phyloP scores from a whole-genome alignment of 2,329 filamentous ascomycete species.

The Myriangium duriaei region DNA sequence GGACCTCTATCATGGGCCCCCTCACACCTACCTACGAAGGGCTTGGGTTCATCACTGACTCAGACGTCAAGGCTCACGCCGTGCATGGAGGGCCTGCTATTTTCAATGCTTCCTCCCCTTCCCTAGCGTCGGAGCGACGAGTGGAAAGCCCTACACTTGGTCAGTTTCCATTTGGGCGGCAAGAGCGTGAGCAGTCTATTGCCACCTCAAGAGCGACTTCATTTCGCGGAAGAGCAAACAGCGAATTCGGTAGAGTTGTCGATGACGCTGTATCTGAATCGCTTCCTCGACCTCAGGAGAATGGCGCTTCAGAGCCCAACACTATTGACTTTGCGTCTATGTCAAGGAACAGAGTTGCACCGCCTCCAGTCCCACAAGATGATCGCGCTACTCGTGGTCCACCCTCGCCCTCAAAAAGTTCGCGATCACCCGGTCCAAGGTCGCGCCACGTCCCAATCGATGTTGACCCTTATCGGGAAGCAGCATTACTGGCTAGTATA shows the following conservation, averaged over 20 bases:
- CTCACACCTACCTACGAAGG: constrained; percentile 7
- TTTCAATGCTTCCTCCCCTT: neutral
- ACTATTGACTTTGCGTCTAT: constrained; percentile 3
- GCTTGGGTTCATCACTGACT: constrained; percentile 4
- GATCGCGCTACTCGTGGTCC: neutral
- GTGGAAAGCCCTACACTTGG: constrained; percentile 9
- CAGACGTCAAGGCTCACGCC: neutral
- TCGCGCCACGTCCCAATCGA: constrained; percentile 6
- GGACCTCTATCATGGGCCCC: constrained; percentile 1
- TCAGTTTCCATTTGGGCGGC: neutral
- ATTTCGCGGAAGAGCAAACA: constrained; percentile 1
- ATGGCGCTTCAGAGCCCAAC: neutral
- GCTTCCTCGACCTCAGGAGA: constrained; percentile 15
- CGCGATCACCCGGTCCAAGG: neutral
- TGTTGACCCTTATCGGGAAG: constrained; percentile 6
- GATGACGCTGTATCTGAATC: constrained; percentile 15
- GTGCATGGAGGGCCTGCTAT: neutral
- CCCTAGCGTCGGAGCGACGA: constrained; percentile 1
- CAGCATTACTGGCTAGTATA: constrained; percentile 6
- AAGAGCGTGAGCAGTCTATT: constrained; percentile 4
- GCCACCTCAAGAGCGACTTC: neutral
- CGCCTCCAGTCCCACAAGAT: no score
- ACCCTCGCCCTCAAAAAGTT: constrained; percentile 3
- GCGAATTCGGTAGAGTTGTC: constrained; percentile 3
- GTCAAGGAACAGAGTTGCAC: neutral